A percentile compares a stretch with the other conserved stretches of the same genome.
phyloP scores from a whole-genome alignment of 2,329 filamentous ascomycete species.

The Venturia aucupariae region DNA sequence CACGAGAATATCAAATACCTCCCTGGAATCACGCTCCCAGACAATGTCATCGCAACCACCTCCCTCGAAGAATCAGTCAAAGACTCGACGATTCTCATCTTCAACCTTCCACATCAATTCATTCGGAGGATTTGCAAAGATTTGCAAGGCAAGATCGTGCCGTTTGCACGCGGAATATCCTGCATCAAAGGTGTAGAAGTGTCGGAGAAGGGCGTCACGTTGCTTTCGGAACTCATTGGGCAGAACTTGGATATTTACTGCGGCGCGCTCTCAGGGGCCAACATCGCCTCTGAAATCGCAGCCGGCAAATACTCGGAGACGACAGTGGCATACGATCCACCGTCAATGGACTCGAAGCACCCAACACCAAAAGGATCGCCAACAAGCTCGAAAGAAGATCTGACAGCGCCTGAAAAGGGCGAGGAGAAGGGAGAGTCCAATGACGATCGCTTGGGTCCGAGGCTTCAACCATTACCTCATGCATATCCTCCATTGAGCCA shows the following conservation, averaged over 20 bases:
- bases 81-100: conserved; percentile 80
- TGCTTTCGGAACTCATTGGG: conserved; percentile 94
- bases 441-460: conserved; percentile 40
- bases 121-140: conserved; percentile 79
- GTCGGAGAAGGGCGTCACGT: conserved; percentile 69
- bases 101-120: conserved; percentile 96
- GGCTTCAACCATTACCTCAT: conserved; percentile 64
- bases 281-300: conserved; percentile 92
- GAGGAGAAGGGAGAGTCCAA: conserved; percentile 35
- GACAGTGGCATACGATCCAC: conserved; percentile 91
- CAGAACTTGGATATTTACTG: conserved; percentile 90
- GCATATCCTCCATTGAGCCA: conserved; percentile 86
- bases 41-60: conserved; percentile 77
- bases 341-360: conserved; percentile 72
- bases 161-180: conserved; percentile 85
- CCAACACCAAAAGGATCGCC: conserved; percentile 52
- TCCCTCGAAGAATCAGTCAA: conserved; percentile 71
- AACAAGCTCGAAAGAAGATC: conserved; percentile 38
- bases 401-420: conserved; percentile 40
- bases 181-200: conserved; percentile 99
- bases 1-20: conserved; percentile 99
- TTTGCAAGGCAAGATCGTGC: conserved; percentile 78
- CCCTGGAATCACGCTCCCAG: conserved; percentile 71
- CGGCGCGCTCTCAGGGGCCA: conserved; percentile 88
- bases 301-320: conserved; percentile 96